phyloP scores from a whole-genome alignment of 2,329 filamentous ascomycete species.

The Talaromyces marneffei region DNA sequence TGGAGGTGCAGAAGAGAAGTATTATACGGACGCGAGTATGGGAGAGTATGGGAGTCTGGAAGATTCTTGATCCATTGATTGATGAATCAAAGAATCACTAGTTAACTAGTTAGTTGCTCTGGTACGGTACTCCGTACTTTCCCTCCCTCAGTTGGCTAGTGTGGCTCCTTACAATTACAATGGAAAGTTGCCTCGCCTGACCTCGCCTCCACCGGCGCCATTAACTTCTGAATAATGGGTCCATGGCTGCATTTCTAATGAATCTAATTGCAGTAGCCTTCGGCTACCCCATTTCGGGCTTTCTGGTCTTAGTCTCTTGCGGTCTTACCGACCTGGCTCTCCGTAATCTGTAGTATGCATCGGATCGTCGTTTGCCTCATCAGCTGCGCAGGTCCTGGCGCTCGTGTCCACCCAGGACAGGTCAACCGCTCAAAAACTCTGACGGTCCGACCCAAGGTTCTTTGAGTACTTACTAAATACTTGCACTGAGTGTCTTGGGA shows the following conservation, averaged over 20 bases:
- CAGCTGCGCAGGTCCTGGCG: slow-evolving; percentile 7
- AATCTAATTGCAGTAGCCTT: not conserved
- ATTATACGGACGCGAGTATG: not conserved
- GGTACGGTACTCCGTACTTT: not conserved
- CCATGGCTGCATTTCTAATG: not conserved
- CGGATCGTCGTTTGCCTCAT: slow-evolving; percentile 16
- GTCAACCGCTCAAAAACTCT: not conserved
- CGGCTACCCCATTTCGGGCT: slow-evolving; percentile 6
- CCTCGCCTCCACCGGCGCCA: slow-evolving; percentile 6
- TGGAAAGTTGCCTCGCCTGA: not conserved
- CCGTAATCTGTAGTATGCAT: not conserved
- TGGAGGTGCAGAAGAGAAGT: not conserved
- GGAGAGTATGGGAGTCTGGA: not conserved
- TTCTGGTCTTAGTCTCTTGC: not conserved
- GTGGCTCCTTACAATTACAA: not conserved
- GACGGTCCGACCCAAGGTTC: not conserved
- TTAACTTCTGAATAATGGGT: not conserved
- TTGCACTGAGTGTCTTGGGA: not conserved
- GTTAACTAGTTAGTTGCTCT: not conserved
- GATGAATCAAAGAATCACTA: no score
- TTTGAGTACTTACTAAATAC: not conserved
- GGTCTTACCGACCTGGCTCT: not conserved
- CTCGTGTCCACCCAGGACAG: slow-evolving; percentile 14
- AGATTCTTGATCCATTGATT: not conserved
- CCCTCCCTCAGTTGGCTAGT: not conserved